A percentile compares a stretch with the other conserved stretches of the same genome.
phyloP scores from a whole-genome alignment of 2,329 filamentous ascomycete genomes.

The Capronia coronata region DNA sequence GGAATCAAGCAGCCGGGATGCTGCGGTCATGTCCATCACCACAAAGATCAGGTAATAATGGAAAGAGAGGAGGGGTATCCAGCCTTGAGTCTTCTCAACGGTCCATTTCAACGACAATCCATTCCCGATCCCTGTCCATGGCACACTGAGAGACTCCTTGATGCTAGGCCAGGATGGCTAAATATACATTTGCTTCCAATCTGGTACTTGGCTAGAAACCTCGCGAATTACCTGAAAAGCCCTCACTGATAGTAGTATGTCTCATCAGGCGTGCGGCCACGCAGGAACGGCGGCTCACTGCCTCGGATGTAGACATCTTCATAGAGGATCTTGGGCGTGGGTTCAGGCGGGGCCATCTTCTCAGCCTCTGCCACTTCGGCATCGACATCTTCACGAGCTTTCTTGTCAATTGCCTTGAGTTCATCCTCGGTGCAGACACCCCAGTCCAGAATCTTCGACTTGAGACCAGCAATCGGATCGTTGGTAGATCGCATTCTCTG shows the following conservation, averaged over 20 bases:
- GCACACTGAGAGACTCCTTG: background rate
- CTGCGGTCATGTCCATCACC: too few relatives aligned
- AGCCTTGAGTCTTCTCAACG: background rate
- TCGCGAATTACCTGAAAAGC: background rate
- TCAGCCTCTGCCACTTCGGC: constrained; percentile 86
- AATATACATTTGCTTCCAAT: constrained; percentile 1
- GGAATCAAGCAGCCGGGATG: too few relatives aligned
- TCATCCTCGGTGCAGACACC: constrained; percentile 84
- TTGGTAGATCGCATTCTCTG: constrained; percentile 99
- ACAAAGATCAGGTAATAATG: too few relatives aligned
- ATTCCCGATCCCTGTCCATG: background rate
- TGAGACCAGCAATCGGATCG: constrained; percentile 94
- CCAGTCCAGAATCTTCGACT: constrained; percentile 98
- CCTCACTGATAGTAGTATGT: constrained; percentile 65
- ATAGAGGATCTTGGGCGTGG: constrained; percentile 74
- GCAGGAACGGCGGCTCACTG: constrained; percentile 78
- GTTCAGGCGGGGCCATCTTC: constrained; percentile 73
- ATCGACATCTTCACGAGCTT: constrained; percentile 77
- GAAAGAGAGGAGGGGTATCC: too few relatives aligned
- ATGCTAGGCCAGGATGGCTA: background rate
- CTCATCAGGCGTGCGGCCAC: constrained; percentile 84
- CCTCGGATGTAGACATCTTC: constrained; percentile 95
- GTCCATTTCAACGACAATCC: background rate
- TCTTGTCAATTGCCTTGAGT: constrained; percentile 93
- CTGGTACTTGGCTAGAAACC: background rate